Evolutionary conservation across 169 alveolate species (phyloP).

Genomic region (Plasmodium malariae): DNA sequence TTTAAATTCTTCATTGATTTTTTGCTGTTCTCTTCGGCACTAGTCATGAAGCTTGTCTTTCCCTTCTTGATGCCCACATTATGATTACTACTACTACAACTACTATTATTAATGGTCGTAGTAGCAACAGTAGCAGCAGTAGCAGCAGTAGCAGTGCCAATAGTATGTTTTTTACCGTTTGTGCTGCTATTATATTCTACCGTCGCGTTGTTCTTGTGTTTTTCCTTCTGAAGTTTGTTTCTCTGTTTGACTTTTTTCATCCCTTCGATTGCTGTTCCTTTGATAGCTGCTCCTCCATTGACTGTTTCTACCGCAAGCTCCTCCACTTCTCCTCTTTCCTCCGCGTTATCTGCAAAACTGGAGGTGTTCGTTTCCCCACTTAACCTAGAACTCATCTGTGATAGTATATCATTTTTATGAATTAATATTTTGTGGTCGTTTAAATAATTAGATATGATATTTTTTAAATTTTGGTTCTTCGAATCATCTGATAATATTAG

Average conservation of each 20-base stretch:
- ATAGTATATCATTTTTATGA: constrained; percentile 33
- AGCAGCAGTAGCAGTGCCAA: no score
- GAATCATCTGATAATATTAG: constrained; percentile 31
- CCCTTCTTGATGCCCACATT: neutral
- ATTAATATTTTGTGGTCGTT: constrained; percentile 21
- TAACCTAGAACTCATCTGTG: constrained; percentile 14
- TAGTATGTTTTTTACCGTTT: neutral
- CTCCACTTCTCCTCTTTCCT: neutral
- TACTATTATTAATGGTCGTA: neutral
- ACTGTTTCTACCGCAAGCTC: neutral
- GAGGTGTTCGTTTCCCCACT: neutral
- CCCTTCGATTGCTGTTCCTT: no score
- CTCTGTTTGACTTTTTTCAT: neutral
- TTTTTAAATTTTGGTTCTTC: constrained; percentile 10
- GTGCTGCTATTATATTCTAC: neutral
- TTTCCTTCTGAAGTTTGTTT: neutral
- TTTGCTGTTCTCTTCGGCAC: neutral
- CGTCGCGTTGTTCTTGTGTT: neutral
- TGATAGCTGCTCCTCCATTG: neutral
- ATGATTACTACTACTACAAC: neutral
- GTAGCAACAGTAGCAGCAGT: no score
- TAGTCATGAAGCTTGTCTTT: neutral
- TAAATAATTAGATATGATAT: constrained; percentile 31
- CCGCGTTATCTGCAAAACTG: neutral
- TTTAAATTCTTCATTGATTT: neutral